These are phyloP conservation scores for Pistacia vera DNA, from an alignment of 345 rosid species.

Conservation along the genomic window DNA sequence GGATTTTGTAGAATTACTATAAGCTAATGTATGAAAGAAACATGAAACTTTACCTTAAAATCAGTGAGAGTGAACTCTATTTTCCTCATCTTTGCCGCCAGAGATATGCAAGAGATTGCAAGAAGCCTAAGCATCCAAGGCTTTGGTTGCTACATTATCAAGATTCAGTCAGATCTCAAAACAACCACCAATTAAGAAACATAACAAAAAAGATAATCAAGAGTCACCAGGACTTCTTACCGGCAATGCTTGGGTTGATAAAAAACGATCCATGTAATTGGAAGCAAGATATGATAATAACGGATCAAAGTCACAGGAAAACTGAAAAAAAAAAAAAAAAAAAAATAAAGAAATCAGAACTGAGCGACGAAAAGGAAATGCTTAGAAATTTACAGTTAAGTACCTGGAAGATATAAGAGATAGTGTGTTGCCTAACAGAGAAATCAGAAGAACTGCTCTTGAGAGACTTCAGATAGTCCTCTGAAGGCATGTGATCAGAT, in stretches of 20 bases:
- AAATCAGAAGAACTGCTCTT: slow-evolving; percentile 36
- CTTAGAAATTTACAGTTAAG: no score
- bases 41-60: slow-evolving; percentile 44
- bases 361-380: background rate
- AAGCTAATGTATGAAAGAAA: no score
- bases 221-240: slow-evolving; percentile 32
- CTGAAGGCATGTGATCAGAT: slow-evolving; percentile 66
- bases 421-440: slow-evolving; percentile 44
- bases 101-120: slow-evolving; percentile 66
- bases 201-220: background rate
- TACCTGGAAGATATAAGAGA: slow-evolving; percentile 58
- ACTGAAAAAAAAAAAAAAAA: slow-evolving; percentile 32
- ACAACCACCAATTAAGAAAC: background rate
- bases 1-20: background rate
- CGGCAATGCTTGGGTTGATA: slow-evolving; percentile 58
- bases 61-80: slow-evolving; percentile 43
- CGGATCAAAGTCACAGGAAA: slow-evolving; percentile 42
- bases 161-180: slow-evolving; percentile 14
- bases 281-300: slow-evolving; percentile 67
- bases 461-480: slow-evolving; percentile 39
- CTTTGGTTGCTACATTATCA: slow-evolving; percentile 43
- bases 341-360: background rate
- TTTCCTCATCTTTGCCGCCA: slow-evolving; percentile 76
- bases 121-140: slow-evolving; percentile 69
- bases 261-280: slow-evolving; percentile 82